These are phyloP conservation scores for Nyctanthes arbortristis DNA, from an alignment of 257 asterid genomes.

Conservation along the genomic window DNA sequence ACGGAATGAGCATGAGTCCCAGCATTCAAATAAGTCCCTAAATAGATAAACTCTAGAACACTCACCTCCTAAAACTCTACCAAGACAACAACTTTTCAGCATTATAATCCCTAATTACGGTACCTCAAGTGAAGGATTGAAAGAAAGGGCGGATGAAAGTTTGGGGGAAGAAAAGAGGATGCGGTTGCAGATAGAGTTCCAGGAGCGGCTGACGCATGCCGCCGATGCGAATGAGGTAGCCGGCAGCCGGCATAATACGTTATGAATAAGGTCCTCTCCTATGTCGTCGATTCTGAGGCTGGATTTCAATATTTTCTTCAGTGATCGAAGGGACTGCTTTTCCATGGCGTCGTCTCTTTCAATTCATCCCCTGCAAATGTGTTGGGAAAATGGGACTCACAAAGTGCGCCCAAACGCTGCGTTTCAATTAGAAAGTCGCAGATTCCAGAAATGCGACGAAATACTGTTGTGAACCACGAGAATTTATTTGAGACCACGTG, in stretches of 20 bases:
- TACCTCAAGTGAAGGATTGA: constrained; percentile 56
- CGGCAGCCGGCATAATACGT: constrained; percentile 64
- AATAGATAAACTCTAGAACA: too few relatives aligned
- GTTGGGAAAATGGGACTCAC: too few relatives aligned
- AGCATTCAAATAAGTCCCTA: background rate
- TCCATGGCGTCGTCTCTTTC: constrained; percentile 18
- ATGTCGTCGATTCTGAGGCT: constrained; percentile 45
- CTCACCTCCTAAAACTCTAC: background rate
- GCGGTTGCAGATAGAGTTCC: constrained; percentile 62
- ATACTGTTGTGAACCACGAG: too few relatives aligned
- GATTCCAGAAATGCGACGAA: too few relatives aligned
- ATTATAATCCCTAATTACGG: background rate
- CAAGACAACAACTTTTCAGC: background rate
- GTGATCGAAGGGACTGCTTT: constrained; percentile 27
- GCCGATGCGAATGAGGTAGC: constrained; percentile 70
- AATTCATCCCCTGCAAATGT: too few relatives aligned
- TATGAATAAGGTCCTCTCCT: constrained; percentile 56
- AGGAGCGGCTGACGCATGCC: constrained; percentile 75
- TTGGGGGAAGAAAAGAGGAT: constrained; percentile 60
- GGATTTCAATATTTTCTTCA: constrained; percentile 26
- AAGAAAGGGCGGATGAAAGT: constrained; percentile 68
- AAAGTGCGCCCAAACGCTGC: too few relatives aligned
- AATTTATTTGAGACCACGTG: too few relatives aligned
- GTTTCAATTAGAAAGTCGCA: too few relatives aligned
- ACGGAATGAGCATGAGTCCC: background rate